These are phyloP conservation scores for Paxillus rubicundulus DNA, from an alignment of 768 basidiomycete species.

Conservation along the genomic window DNA sequence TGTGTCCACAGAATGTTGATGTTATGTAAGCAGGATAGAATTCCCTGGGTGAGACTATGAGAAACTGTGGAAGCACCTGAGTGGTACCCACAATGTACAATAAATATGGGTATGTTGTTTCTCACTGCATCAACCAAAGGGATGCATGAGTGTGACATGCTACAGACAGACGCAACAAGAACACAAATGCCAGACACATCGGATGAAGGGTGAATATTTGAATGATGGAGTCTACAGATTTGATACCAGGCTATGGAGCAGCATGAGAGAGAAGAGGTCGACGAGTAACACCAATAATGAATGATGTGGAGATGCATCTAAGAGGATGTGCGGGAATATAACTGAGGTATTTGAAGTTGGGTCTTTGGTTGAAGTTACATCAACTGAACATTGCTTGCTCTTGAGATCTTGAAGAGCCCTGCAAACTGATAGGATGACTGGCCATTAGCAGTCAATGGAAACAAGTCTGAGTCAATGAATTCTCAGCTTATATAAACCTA, in stretches of 20 bases:
- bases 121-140: conserved; percentile 18
- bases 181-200: conserved; percentile 13
- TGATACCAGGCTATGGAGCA: conserved; percentile 8
- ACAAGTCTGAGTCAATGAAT: conserved; percentile 16
- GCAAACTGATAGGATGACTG: conserved; percentile 28
- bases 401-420: conserved; percentile 33
- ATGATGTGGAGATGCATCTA: conserved; percentile 17
- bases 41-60: conserved; percentile 22
- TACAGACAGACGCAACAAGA: conserved; percentile 6
- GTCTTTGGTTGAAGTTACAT: not conserved
- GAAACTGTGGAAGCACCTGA: not conserved
- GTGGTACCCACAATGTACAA: conserved; percentile 25
- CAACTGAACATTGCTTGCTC: conserved; percentile 14
- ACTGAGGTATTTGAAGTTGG: not conserved
- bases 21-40: conserved; percentile 21
- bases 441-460: no score
- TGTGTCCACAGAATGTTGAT: conserved; percentile 14
- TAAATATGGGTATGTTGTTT: conserved; percentile 15
- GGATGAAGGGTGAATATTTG: conserved; percentile 23
- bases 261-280: conserved; percentile 8
- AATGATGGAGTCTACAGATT: conserved; percentile 23
- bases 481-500: conserved; percentile 21
- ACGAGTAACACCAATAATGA: conserved; percentile 19
- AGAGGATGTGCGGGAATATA: conserved; percentile 5
- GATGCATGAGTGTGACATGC: conserved; percentile 7